Evolutionary conservation across 352 stramenopile species (phyloP), one percentile per base, ranked within the genome.

Genomic region (Phytophthora citricola): DNA sequence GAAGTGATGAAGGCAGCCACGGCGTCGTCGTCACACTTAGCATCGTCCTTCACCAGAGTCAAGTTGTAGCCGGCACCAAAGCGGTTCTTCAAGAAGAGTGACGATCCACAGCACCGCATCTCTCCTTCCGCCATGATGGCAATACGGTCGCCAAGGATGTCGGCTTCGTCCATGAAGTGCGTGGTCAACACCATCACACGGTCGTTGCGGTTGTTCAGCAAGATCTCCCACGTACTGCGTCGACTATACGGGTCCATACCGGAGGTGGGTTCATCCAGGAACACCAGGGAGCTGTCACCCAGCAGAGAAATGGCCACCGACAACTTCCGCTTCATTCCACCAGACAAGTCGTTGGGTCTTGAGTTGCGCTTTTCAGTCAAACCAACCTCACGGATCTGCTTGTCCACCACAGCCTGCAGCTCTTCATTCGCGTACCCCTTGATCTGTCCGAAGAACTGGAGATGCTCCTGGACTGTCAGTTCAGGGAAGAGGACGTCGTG

Each of bases 191-290:
- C 69, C 57, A 97, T 94, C 17, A 92, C 66, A 24, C 78, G 72
- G 26, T 77, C 71, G 45, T 79, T 67, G n/a, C 77, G 66, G 40
- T 78, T 80, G 73, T 85, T 83, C 34, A 83, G 45, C 39, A 89
- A 58, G 32, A 97, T 76, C 20, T 94, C 71, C 91, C 91, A 98
- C 65, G 98, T 81, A 47, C 98, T 98, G 44, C 95, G 81, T 56
- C 96, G 81, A 44, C 77, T 93, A 71, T 97, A 98, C 20, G 96
- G 94, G 69, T 99, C 97, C 92, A 99, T 98, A 6, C 96, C 95
- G 45, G 65, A 88, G 11, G 94, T 98, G 2, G 94, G 94, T 59
- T 98, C 91, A 48, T 98, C 89, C 39, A 97, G 72, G 39, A 95
- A 90, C 46, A 94, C 81, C 22, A 96, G 39, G 26, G 68, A 78